Evolutionary conservation across 2,329 filamentous ascomycete genomes (phyloP), one percentile per base, ranked within the genome.

Genomic region (Shiraia bambusicola): DNA sequence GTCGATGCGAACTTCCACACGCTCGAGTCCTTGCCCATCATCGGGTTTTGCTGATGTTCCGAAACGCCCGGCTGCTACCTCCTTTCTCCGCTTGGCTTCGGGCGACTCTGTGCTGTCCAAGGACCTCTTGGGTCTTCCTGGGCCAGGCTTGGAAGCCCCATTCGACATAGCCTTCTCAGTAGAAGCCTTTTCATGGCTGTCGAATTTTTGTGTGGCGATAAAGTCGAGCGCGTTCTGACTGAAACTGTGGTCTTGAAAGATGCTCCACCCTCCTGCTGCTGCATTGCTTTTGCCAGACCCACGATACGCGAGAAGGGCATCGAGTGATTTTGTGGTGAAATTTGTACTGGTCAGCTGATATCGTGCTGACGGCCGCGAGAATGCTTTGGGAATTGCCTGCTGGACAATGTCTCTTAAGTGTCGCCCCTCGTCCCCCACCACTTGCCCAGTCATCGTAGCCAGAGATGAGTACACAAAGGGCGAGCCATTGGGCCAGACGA

Each of bases 401-500:
- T 90, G 75, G 4, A 94, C 81, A 3, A 93, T 73, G 28, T 79
- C 81, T 40, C 84, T 81, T 17, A 93, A 70, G 53, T 81, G 86
- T 35, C 79, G 69, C 5, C 62, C 60, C 31, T 63, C 61, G 13
- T 57, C 58, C 0, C 65, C 61, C 5, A 65, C 59, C 3, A 61
- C 55, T 32, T 69, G 62, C n/a, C 66, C 66, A 1, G 61, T 54
- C 26, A 61, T 52, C 10, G 68, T 69, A 5, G 75, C 65, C 10
- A 82, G 65, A 1, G 79, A 82, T 6, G 80, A 75, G 65, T 88
- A 94, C 31, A 94, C 73, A 49, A 84, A 83, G 0, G 88, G 87
- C 9, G 87, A 85, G 25, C 84, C 86, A 59, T 92, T 84, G 0
- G 90, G 89, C 56, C 94, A 92, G 2, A 87, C 86, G 46, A 94